Evolutionary conservation across 2,329 filamentous ascomycete genomes (phyloP).

Genomic region (Sarocladium strictum): DNA sequence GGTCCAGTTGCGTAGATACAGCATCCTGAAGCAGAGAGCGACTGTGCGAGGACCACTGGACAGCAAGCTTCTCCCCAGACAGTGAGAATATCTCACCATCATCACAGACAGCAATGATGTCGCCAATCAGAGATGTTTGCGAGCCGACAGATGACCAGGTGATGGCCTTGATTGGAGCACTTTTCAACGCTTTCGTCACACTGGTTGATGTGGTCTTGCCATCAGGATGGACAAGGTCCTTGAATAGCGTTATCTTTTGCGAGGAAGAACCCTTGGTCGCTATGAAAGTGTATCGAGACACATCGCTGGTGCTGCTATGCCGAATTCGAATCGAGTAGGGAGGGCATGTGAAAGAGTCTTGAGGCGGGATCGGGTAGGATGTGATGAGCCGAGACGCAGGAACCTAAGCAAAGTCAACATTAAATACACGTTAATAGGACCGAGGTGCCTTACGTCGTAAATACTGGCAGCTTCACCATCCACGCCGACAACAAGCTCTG

Average conservation of each 20-base stretch:
- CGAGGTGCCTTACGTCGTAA: slow-evolving; percentile 57
- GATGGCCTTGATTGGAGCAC: slow-evolving; percentile 29
- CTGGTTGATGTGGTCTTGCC: slow-evolving; percentile 48
- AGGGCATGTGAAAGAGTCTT: slow-evolving; percentile 57
- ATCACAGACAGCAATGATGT: slow-evolving; percentile 50
- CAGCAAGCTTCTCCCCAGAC: slow-evolving; percentile 42
- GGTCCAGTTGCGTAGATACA: slow-evolving; percentile 24
- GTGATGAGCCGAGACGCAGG: slow-evolving; percentile 56
- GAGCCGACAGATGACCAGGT: slow-evolving; percentile 24
- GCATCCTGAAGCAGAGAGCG: slow-evolving; percentile 29
- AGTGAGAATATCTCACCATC: slow-evolving; percentile 57
- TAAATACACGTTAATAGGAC: too few species aligned
- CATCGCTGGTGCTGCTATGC: slow-evolving; percentile 37
- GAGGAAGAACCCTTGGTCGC: slow-evolving; percentile 44
- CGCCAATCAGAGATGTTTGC: slow-evolving; percentile 21
- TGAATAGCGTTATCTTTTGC: slow-evolving; percentile 53
- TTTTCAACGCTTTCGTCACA: slow-evolving; percentile 35
- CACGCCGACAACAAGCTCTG: slow-evolving; percentile 57
- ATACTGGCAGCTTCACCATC: slow-evolving; percentile 61
- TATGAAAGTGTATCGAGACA: slow-evolving; percentile 56
- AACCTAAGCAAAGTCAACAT: slow-evolving; percentile 35
- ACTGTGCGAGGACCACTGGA: slow-evolving; percentile 29
- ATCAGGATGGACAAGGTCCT: slow-evolving; percentile 45
- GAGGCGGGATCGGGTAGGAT: slow-evolving; percentile 61
- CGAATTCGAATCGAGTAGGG: slow-evolving; percentile 53